These are phyloP conservation scores for Aureobasidium subglaciale DNA, from an alignment of 2,329 filamentous ascomycete species.

Conservation along the genomic window DNA sequence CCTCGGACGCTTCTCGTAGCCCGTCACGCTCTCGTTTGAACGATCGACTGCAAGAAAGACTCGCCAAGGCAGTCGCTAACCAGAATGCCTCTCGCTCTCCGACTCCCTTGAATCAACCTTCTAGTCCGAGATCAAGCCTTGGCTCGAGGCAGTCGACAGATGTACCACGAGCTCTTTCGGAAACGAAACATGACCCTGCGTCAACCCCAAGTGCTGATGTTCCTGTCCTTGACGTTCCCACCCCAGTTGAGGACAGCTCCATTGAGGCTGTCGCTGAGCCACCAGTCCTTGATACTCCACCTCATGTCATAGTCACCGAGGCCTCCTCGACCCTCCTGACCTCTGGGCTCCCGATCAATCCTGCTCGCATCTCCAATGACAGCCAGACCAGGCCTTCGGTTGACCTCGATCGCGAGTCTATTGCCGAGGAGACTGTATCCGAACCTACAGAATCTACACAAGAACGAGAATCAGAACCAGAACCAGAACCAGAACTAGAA, in stretches of 20 bases:
- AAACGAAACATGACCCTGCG: constrained; percentile 14
- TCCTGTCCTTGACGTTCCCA: background rate
- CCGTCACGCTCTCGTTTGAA: constrained; percentile 62
- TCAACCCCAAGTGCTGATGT: background rate
- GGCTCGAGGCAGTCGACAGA: constrained; percentile 35
- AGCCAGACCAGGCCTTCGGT: constrained; percentile 21
- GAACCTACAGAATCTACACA: too few relatives aligned
- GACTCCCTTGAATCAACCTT: constrained; percentile 38
- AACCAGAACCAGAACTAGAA: background rate
- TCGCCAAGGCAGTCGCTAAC: constrained; percentile 75
- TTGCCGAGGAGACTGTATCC: background rate
- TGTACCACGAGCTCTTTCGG: constrained; percentile 20
- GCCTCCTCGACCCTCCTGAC: constrained; percentile 20
- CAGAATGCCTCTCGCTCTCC: constrained; percentile 21
- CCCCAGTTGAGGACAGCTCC: background rate
- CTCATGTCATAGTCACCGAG: background rate
- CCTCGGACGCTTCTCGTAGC: constrained; percentile 44
- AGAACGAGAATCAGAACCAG: too few relatives aligned
- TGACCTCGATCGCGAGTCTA: constrained; percentile 12
- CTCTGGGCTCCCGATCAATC: constrained; percentile 30
- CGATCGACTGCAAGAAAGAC: constrained; percentile 78
- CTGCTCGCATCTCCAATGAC: constrained; percentile 27
- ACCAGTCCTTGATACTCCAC: background rate
- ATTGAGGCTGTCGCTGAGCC: constrained; percentile 13
- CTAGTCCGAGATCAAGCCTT: constrained; percentile 40